Conservation (phyloP, 1,284 basidiomycete species). For the Sporisorium exsertum region DNA sequence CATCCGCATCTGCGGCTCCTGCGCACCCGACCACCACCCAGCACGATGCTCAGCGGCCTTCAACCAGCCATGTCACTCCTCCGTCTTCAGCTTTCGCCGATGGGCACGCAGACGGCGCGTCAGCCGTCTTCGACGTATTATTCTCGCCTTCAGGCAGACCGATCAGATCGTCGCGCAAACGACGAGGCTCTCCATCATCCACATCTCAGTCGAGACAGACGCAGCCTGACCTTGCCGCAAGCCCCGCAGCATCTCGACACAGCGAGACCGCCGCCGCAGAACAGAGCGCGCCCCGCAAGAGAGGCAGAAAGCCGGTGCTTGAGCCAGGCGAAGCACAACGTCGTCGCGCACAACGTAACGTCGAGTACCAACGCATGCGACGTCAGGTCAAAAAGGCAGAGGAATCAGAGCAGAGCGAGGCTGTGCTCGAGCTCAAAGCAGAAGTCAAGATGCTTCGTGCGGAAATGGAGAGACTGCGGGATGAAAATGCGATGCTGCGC, state of each 20-base stretch:
- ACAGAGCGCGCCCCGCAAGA: constrained; percentile 23
- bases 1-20: not conserved
- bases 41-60: not conserved
- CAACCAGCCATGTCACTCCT: not conserved
- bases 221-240: not conserved
- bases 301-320: constrained; percentile 36
- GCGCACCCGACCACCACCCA: not conserved
- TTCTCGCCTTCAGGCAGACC: constrained; percentile 38
- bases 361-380: constrained; percentile 50
- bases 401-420: constrained; percentile 41
- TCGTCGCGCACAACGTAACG: constrained; percentile 39
- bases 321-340: constrained; percentile 36
- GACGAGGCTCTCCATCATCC: constrained; percentile 18
- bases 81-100: not conserved
- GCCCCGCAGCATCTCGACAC: not conserved
- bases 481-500: constrained; percentile 59
- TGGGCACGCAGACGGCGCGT: not conserved
- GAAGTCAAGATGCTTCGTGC: constrained; percentile 57
- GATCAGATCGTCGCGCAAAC: constrained; percentile 26
- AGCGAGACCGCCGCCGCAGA: constrained; percentile 1
- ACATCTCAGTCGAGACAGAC: not conserved
- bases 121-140: not conserved
- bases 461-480: constrained; percentile 56
- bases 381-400: constrained; percentile 43
- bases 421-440: constrained; percentile 51